phyloP scores from a whole-genome alignment of 306 rosid species.

The Vigna radiata region DNA sequence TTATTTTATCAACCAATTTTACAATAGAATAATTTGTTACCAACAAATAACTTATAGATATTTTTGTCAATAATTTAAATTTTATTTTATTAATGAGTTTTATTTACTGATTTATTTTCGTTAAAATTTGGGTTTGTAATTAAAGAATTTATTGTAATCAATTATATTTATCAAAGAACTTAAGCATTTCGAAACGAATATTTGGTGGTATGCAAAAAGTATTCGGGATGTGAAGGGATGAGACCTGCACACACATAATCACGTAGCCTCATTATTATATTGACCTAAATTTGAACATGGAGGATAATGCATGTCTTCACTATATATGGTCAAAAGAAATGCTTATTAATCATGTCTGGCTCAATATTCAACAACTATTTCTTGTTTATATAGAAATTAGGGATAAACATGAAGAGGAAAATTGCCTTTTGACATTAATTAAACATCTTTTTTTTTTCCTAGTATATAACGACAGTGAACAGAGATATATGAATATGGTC shows the following conservation, averaged over 20 bases:
- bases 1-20: too few relatives aligned
- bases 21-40: too few relatives aligned
- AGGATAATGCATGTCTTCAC: conserved; percentile 28
- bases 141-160: too few relatives aligned
- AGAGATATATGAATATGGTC: conserved; percentile 21
- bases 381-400: neutral
- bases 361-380: conserved; percentile 22
- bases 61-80: too few relatives aligned
- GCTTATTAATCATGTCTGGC: conserved; percentile 9
- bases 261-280: conserved; percentile 26
- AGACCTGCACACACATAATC: conserved; percentile 33
- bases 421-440: conserved; percentile 34
- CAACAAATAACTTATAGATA: too few relatives aligned
- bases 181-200: too few relatives aligned
- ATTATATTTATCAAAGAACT: too few relatives aligned
- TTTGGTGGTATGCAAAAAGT: neutral
- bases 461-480: neutral
- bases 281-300: conserved; percentile 28
- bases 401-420: conserved; percentile 42
- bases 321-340: conserved; percentile 41
- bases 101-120: too few relatives aligned
- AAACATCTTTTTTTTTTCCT: neutral
- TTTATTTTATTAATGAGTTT: too few relatives aligned
- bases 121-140: too few relatives aligned
- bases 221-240: conserved; percentile 10